Conservation (phyloP, 2,329 filamentous ascomycete species). For the Fusarium agapanthi region DNA sequence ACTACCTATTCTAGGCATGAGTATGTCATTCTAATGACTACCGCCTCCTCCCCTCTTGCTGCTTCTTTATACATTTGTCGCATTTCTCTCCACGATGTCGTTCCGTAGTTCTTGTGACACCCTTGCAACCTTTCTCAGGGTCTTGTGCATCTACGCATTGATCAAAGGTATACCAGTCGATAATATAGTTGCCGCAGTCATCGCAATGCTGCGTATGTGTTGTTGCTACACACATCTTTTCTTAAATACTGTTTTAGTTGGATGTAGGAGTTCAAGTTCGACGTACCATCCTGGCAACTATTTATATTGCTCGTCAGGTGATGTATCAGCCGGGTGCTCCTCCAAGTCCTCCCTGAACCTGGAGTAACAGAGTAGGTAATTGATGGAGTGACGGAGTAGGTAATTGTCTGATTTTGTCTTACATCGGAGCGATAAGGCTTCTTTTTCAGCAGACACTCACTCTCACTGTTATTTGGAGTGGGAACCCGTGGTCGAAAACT, state of each 20-base stretch:
- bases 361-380: fast-evolving
- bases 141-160: neutral
- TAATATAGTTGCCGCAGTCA: neutral
- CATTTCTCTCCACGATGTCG: neutral
- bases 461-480: neutral
- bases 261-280: neutral
- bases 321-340: fast-evolving
- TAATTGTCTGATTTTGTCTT: neutral
- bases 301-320: neutral
- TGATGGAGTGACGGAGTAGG: too few species aligned
- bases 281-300: too few species aligned
- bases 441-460: neutral
- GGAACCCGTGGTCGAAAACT: fast-evolving
- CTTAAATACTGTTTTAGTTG: fast-evolving
- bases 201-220: neutral
- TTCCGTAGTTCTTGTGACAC: neutral
- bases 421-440: fast-evolving
- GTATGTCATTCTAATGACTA: neutral
- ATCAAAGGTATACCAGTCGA: neutral
- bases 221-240: neutral
- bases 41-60: neutral
- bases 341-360: fast-evolving
- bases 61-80: neutral
- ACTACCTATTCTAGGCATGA: neutral
- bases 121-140: neutral